Conservation (phyloP, 306 rosid species). For the Lagenaria siceraria region DNA sequence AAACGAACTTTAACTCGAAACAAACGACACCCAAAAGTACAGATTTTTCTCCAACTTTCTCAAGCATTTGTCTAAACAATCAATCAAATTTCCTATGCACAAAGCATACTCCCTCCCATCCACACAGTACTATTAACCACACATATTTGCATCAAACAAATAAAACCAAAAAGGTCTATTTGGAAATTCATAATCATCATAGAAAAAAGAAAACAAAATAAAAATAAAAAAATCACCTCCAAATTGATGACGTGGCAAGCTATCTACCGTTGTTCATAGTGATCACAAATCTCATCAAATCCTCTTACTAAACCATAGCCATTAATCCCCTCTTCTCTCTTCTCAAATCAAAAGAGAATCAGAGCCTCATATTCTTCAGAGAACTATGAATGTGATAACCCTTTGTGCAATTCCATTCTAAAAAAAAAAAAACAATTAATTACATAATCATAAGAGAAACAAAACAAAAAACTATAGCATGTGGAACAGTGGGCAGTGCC, state of each 20-base stretch:
- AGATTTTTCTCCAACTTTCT: no score
- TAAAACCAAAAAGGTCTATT: constrained; percentile 4
- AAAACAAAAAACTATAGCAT: not conserved
- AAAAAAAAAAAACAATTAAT: not conserved
- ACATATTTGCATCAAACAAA: not conserved
- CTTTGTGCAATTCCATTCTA: not conserved
- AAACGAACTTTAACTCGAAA: no score
- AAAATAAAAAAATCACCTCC: not conserved
- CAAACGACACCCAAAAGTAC: no score
- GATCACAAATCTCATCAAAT: constrained; percentile 14
- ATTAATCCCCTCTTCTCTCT: constrained; percentile 3
- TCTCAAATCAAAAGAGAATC: not conserved
- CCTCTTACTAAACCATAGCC: constrained; percentile 37
- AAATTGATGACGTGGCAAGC: constrained; percentile 10
- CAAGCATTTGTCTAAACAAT: not conserved
- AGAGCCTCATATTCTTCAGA: not conserved
- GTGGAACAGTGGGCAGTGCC: not conserved
- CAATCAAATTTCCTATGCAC: not conserved
- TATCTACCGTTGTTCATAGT: constrained; percentile 16
- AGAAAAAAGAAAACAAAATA: not conserved
- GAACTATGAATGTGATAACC: not conserved
- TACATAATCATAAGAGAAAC: not conserved
- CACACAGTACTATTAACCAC: not conserved
- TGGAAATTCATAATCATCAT: not conserved
- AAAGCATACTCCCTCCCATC: not conserved